Conservation (phyloP, 2,329 filamentous ascomycete genomes). For the Aspergillus fumigatus region DNA sequence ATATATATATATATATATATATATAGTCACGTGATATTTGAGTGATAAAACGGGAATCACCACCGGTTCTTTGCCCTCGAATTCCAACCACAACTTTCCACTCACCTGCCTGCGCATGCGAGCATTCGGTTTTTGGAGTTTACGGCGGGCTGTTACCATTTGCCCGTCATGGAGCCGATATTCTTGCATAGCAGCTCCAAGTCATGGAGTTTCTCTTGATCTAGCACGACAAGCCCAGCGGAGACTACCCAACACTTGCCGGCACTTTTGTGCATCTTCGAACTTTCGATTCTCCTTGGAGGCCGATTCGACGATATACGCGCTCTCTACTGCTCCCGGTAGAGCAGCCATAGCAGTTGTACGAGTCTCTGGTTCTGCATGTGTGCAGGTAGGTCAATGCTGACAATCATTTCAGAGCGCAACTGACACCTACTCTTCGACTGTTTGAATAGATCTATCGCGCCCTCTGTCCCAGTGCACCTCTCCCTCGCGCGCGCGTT, state of each 20-base stretch:
- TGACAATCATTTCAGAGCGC: not conserved
- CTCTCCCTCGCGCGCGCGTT: slow-evolving; percentile 54
- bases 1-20: not conserved
- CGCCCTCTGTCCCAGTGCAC: slow-evolving; percentile 53
- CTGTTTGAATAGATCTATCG: slow-evolving; percentile 56
- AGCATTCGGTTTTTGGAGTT: slow-evolving; percentile 14
- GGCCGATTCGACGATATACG: slow-evolving; percentile 69
- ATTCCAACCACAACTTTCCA: slow-evolving; percentile 1
- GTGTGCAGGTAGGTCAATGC: slow-evolving; percentile 54
- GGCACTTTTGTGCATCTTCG: slow-evolving; percentile 20
- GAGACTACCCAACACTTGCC: slow-evolving; percentile 2
- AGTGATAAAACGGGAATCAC: not conserved
- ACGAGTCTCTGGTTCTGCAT: slow-evolving; percentile 76
- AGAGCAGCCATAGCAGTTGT: slow-evolving; percentile 88
- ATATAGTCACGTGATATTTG: slow-evolving; percentile 3
- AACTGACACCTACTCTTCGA: not conserved
- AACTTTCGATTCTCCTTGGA: slow-evolving; percentile 18
- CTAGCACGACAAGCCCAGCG: slow-evolving; percentile 3
- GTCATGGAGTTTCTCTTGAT: slow-evolving; percentile 7
- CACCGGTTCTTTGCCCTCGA: not conserved
- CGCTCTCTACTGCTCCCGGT: slow-evolving; percentile 79
- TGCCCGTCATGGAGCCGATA: slow-evolving; percentile 20
- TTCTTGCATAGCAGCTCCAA: slow-evolving; percentile 1
- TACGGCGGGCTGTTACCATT: slow-evolving; percentile 24
- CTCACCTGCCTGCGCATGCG: slow-evolving; percentile 27